Evolutionary conservation across 2,329 filamentous ascomycete species (phyloP).

Genomic region (Aspergillus ruber): DNA sequence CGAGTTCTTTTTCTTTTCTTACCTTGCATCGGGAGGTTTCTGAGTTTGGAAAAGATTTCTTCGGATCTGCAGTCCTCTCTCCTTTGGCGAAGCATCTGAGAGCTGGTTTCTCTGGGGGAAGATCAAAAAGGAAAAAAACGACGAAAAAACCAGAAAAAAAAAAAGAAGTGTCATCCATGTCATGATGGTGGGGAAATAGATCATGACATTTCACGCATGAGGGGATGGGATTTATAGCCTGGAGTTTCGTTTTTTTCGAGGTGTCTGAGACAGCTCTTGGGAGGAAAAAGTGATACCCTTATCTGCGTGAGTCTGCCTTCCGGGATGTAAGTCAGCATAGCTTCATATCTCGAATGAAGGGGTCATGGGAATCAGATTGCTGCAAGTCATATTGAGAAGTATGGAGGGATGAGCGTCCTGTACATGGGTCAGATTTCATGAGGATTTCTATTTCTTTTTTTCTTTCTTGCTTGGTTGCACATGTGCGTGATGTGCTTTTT

Average conservation of each 20-base stretch:
- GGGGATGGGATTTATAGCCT: constrained; percentile 26
- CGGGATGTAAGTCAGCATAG: constrained; percentile 32
- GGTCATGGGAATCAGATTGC: constrained; percentile 21
- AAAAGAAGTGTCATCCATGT: constrained; percentile 16
- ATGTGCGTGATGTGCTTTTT: constrained; percentile 14
- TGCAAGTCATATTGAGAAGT: constrained; percentile 18
- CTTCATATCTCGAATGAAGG: constrained; percentile 28
- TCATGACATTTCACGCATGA: constrained; percentile 25
- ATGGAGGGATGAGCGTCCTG: constrained; percentile 19
- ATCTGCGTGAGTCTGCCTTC: constrained; percentile 34
- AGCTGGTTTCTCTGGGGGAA: constrained; percentile 17
- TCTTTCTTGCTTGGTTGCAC: constrained; percentile 13
- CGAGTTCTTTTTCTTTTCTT: constrained; percentile 22
- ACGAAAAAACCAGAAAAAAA: constrained; percentile 9
- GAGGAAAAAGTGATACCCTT: constrained; percentile 41
- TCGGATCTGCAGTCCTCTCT: constrained; percentile 22
- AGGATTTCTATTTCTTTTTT: constrained; percentile 16
- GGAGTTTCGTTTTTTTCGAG: constrained; percentile 26
- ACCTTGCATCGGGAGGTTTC: constrained; percentile 27
- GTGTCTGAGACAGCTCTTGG: constrained; percentile 34
- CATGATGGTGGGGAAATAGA: constrained; percentile 19
- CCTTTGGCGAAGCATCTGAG: constrained; percentile 17
- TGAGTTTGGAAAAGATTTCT: constrained; percentile 22
- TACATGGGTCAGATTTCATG: constrained; percentile 24
- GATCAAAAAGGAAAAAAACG: constrained; percentile 5